A percentile compares a stretch with the other conserved stretches of the same genome.
Conservation (phyloP, 176 grass and related monocot species). For the Hordeum marinum region DNA sequence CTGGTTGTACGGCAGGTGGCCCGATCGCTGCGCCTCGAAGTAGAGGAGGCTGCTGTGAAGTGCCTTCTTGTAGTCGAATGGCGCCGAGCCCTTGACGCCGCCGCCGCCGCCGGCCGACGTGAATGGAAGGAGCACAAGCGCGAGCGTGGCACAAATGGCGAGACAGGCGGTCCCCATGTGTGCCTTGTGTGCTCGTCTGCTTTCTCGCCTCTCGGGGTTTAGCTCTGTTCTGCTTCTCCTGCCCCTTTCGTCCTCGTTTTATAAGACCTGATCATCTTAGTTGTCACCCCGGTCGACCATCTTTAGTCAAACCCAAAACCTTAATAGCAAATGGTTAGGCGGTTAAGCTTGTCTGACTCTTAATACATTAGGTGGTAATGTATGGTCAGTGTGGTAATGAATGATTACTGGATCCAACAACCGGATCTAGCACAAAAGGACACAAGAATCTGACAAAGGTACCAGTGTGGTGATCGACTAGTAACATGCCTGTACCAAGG, state of each 20-base stretch:
- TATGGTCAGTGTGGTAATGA: not conserved
- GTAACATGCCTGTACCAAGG: no score
- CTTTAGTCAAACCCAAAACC: no score
- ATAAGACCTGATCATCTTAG: no score
- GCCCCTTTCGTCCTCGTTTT: no score
- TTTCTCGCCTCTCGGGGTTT: no score
- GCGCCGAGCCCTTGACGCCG: not conserved
- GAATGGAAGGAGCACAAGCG: not conserved
- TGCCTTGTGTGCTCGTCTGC: not conserved
- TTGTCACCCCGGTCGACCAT: no score
- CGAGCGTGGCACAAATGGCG: not conserved
- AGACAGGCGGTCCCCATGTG: not conserved
- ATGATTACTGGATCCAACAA: not conserved
- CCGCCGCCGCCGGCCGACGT: not conserved
- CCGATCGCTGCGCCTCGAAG: not conserved
- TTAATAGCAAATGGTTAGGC: no score
- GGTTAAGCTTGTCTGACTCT: not conserved
- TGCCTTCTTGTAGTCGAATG: constrained; percentile 49
- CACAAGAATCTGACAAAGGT: no score
- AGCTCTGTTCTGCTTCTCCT: no score
- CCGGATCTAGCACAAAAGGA: no score
- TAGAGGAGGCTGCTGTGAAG: constrained; percentile 14
- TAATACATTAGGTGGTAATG: not conserved
- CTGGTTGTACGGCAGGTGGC: constrained; percentile 70
- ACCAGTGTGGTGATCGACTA: no score